Evolutionary conservation across 441 rosid species (phyloP), one percentile per base, ranked within the genome.

Genomic region (Melastoma candidum): DNA sequence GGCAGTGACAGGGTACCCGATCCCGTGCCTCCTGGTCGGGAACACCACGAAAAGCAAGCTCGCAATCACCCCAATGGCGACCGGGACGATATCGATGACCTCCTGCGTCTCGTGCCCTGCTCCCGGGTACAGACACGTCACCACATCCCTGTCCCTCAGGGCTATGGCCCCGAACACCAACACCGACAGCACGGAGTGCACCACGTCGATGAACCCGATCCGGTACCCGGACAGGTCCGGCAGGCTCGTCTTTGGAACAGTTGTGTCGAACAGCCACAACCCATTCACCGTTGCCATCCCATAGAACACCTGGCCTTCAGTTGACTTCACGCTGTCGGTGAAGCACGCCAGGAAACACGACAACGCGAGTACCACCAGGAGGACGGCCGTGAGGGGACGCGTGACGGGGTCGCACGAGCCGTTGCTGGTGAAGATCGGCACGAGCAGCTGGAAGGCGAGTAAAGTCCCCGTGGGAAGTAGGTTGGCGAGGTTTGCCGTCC

Each of bases 401-500:
- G 82, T 77, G 44, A 74, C 48, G 48, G 68, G 6, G 43, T 83
- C 84, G 54, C 90, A 83, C 0, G 69, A 48, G 7, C 90, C 90
- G 68, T 74, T 77, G 56, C 64, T 69, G 63, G 90, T 80, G 75
- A 83, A 83, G 57, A 73, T 53, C 0, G 90, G 86, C 5, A 70
- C 65, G 36, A 83, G 79, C 6, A 83, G 64, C 70, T 74, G 80
- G 74, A 83, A 80, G 11, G 90, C 86, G 43, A 80, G 50, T 1
- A 83, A 72, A 3, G 90, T 80, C 24, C 90, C 86, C 7, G 90
- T 83, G 0, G 90, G 86, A 43, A 83, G 86, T 57, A 83, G 84
- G 64, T 83, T 77, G 7, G 90, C 77, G 7, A 83, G 68, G 71
- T 76, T 77, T 2, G 90, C 86, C 27, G 74, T 80, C 66, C 71